These are phyloP conservation scores for Nowakowskiella sp. DNA, from an alignment of 192 early-diverging fungal species.

Conservation along the genomic window DNA sequence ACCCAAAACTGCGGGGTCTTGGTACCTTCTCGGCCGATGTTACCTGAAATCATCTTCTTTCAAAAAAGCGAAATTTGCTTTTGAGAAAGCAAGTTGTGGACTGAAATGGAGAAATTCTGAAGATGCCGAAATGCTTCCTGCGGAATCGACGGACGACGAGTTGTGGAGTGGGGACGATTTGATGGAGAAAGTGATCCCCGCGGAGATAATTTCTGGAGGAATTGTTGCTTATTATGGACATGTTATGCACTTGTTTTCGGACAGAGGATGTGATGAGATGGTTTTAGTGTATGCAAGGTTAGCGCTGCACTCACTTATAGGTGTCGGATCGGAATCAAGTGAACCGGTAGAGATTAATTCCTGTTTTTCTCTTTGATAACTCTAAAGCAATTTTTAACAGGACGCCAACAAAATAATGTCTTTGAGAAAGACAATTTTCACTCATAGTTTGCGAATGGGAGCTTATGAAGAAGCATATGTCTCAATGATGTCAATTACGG, in stretches of 20 bases:
- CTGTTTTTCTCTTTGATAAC: no score
- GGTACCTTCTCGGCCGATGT: background rate
- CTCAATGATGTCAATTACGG: slow-evolving; percentile 12
- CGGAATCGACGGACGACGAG: background rate
- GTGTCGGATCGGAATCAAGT: no score
- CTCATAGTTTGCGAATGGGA: slow-evolving; percentile 7
- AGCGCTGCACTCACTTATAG: slow-evolving; percentile 18
- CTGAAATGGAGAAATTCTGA: no score
- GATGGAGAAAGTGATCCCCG: slow-evolving; percentile 11
- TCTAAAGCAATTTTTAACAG: no score
- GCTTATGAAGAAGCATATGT: slow-evolving; percentile 20
- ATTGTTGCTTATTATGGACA: slow-evolving; percentile 21
- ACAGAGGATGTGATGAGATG: slow-evolving; percentile 6
- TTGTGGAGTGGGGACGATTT: slow-evolving; percentile 8
- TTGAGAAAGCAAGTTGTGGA: slow-evolving; percentile 14
- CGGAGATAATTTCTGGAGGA: slow-evolving; percentile 11
- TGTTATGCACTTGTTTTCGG: slow-evolving; percentile 22
- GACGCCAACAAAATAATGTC: background rate
- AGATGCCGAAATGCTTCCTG: no score
- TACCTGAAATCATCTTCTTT: background rate
- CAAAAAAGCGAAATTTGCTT: slow-evolving; percentile 8
- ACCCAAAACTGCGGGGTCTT: background rate
- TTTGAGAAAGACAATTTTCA: slow-evolving; percentile 19
- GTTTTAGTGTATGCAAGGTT: slow-evolving; percentile 18
- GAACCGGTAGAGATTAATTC: no score